Percentiles rank a stretch among this genome's conserved stretches.
Evolutionary conservation across 768 basidiomycete genomes (phyloP).

Genomic region (Rhodocollybia butyracea): DNA sequence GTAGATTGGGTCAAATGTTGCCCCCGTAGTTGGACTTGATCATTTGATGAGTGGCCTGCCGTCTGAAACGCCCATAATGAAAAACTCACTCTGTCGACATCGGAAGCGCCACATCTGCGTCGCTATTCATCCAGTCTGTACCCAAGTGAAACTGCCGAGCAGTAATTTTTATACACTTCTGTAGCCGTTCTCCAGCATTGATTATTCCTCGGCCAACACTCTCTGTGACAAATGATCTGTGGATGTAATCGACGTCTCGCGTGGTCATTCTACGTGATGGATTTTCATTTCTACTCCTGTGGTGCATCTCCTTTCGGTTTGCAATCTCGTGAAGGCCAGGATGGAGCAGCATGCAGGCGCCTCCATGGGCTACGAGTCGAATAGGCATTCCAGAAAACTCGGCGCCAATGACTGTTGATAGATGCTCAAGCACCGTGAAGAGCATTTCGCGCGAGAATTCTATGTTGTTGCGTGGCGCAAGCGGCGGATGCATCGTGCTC

Average conservation of each 20-base stretch:
- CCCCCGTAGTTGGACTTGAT: slow-evolving; percentile 19
- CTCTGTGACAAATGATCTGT: slow-evolving; percentile 57
- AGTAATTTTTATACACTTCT: slow-evolving; percentile 53
- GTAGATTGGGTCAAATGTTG: slow-evolving; percentile 59
- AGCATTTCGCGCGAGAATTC: slow-evolving; percentile 43
- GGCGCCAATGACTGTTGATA: slow-evolving; percentile 40
- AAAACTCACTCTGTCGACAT: slow-evolving; percentile 55
- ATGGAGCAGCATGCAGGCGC: slow-evolving; percentile 73
- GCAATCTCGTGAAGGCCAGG: slow-evolving; percentile 33
- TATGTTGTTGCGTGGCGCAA: slow-evolving; percentile 29
- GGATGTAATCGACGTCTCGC: slow-evolving; percentile 66
- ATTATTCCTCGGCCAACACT: slow-evolving; percentile 42
- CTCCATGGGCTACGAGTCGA: slow-evolving; percentile 66
- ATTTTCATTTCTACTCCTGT: slow-evolving; percentile 19
- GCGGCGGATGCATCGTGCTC: too few relatives aligned
- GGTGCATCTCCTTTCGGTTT: slow-evolving; percentile 14
- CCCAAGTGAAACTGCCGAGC: slow-evolving; percentile 49
- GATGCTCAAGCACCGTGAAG: slow-evolving; percentile 39
- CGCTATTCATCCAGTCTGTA: slow-evolving; percentile 75
- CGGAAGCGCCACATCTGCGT: slow-evolving; percentile 69
- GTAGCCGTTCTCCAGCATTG: slow-evolving; percentile 55
- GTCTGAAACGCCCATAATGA: neutral
- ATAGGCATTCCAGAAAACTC: slow-evolving; percentile 47
- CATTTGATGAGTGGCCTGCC: slow-evolving; percentile 3
- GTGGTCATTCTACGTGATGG: slow-evolving; percentile 49